Evolutionary conservation across 495 filamentous ascomycete genomes (phyloP), one percentile per base, ranked within the genome.

Genomic region (Staphylotrichum longicolle): DNA sequence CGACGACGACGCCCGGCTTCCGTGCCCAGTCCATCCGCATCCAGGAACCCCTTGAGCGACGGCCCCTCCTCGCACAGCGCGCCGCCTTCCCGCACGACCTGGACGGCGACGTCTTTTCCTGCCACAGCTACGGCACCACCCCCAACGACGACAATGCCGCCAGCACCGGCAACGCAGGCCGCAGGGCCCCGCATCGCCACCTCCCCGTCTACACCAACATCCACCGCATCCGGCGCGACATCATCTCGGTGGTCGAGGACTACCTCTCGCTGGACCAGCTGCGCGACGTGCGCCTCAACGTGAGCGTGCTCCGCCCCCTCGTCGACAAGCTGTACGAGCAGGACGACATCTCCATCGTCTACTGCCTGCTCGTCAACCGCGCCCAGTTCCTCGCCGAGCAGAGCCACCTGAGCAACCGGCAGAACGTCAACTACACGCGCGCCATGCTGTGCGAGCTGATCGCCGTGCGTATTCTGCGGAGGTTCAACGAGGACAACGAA

Each of bases 301-400:
- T 86, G n/a, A 77, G 82, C 4, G 82, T 90, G 35, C 83, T 89
- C 5, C 79, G 87, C 54, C 87, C 88, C 6, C 71, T 90, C 15
- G 85, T 91, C 20, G 85, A 90, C 67, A 86, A 84, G 62, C 75
- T 89, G 4, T 90, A 88, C 67, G 84, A 86, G 61, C 76, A 80
- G 50, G 76, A 87, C 52, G 88, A 91, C 70, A 83, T 88, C 42
- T 89, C 87, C 3, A 81, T 88, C 44, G 72, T 76, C 41, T 91
- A 89, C 70, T 89, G 86, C 66, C 78, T 91, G 44, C 80, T 91
- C 9, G 87, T 90, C 58, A 91, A 91, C 68, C 77, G 86, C 34
- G 78, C 82, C 4, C 84, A 88, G 60, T 91, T 91, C 69, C 75
- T 88, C 12, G 75, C 81, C 42, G 86, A 90, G 65, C 88, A 89